Conservation (phyloP, 257 asterid genomes). For the Echium plantagineum region DNA sequence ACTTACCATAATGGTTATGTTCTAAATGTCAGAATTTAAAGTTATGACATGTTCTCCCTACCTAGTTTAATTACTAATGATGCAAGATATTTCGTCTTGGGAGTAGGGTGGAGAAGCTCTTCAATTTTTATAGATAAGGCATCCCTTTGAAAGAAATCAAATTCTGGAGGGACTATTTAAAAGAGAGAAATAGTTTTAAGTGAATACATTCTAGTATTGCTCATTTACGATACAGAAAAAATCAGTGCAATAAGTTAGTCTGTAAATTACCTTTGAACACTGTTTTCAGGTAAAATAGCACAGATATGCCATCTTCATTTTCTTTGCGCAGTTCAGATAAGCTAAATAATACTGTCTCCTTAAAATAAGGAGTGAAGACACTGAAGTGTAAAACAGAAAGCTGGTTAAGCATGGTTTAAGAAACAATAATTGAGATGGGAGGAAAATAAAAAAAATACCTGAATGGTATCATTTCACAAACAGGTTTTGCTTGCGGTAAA, state of each 20-base stretch:
- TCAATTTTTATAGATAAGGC: no score
- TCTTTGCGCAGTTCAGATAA: constrained; percentile 73
- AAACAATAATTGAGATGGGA: constrained; percentile 6
- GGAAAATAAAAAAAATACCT: constrained; percentile 37
- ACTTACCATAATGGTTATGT: no score
- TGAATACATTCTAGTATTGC: background rate
- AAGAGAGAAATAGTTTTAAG: background rate
- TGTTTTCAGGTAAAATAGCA: constrained; percentile 83
- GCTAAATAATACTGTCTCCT: constrained; percentile 96
- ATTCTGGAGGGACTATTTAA: background rate
- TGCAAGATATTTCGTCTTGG: no score
- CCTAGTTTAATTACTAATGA: no score
- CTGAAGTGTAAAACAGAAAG: constrained; percentile 30
- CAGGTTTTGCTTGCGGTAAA: constrained; percentile 89
- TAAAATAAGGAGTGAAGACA: constrained; percentile 98
- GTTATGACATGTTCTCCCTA: no score
- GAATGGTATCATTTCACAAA: constrained; percentile 86
- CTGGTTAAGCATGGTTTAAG: constrained; percentile 6
- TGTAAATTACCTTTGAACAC: constrained; percentile 69
- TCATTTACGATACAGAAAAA: background rate
- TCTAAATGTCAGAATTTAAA: no score
- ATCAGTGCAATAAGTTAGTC: background rate
- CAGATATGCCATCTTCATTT: constrained; percentile 97
- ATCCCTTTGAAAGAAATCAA: background rate
- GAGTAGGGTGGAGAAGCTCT: background rate